Percentiles rank a stretch among this genome's conserved stretches.
Evolutionary conservation across 768 basidiomycete genomes (phyloP).

Genomic region (Pleurotus eryngii): DNA sequence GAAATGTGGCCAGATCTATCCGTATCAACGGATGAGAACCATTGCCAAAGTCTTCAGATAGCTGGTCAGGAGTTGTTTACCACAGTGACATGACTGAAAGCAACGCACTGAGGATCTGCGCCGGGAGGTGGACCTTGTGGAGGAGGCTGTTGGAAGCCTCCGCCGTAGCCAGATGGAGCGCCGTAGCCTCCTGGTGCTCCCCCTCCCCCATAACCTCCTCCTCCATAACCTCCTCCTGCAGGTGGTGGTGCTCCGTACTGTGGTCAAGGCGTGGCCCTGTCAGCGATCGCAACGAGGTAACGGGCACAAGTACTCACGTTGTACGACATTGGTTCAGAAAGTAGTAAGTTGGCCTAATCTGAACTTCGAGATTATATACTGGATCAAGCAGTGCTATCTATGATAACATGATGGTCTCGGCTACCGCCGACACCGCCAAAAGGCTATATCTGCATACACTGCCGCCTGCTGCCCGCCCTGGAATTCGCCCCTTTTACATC

Average conservation of each 20-base stretch:
- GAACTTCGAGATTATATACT: neutral
- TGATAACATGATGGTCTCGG: slow-evolving; percentile 4
- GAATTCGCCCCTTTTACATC: too few species aligned
- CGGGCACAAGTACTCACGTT: neutral
- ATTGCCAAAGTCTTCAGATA: slow-evolving; percentile 58
- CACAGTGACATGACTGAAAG: slow-evolving; percentile 65
- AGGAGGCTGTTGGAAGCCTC: slow-evolving; percentile 20
- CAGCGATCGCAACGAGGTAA: neutral
- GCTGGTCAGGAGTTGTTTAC: slow-evolving; percentile 71
- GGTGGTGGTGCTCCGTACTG: slow-evolving; percentile 27
- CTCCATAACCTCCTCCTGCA: slow-evolving; percentile 29
- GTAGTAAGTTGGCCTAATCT: neutral
- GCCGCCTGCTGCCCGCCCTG: too few species aligned
- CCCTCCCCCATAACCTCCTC: slow-evolving; percentile 15
- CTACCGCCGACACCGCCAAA: slow-evolving; percentile 5
- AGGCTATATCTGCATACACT: too few species aligned
- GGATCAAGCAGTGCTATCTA: slow-evolving; percentile 1
- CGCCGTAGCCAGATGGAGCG: slow-evolving; percentile 22
- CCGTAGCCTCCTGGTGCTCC: slow-evolving; percentile 20
- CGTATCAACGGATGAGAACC: slow-evolving; percentile 68
- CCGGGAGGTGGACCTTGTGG: slow-evolving; percentile 53
- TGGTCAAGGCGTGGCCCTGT: neutral
- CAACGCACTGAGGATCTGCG: slow-evolving; percentile 71
- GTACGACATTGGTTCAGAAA: slow-evolving; percentile 2
- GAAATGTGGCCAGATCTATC: slow-evolving; percentile 69